phyloP scores from a whole-genome alignment of 176 grass and related monocot species.

The Bolboschoenus planiculmis region DNA sequence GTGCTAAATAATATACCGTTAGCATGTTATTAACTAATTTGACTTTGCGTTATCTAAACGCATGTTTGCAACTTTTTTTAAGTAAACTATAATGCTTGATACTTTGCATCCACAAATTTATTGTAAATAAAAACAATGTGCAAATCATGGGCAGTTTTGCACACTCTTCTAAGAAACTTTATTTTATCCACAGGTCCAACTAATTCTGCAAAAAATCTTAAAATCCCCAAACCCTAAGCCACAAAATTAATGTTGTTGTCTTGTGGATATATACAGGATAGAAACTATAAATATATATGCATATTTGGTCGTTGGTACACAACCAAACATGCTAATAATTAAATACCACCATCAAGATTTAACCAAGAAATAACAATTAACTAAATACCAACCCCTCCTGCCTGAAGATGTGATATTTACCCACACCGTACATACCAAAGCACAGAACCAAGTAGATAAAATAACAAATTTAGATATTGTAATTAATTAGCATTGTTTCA shows the following conservation, averaged over 20 bases:
- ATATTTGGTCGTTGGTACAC: too few relatives aligned
- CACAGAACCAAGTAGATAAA: background rate
- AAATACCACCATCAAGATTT: too few relatives aligned
- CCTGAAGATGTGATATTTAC: background rate
- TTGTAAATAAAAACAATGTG: background rate
- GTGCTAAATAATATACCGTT: too few relatives aligned
- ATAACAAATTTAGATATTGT: background rate
- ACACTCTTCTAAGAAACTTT: too few relatives aligned
- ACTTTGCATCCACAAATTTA: background rate
- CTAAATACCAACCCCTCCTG: background rate
- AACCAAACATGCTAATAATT: too few relatives aligned
- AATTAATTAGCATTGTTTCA: constrained; percentile 1
- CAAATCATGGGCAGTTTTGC: background rate
- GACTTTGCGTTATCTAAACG: background rate
- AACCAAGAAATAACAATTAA: too few relatives aligned
- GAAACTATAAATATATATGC: too few relatives aligned
- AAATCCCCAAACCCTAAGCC: too few relatives aligned
- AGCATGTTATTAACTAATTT: background rate
- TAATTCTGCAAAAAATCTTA: too few relatives aligned
- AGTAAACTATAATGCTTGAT: background rate
- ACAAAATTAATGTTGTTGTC: too few relatives aligned
- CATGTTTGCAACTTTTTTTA: background rate
- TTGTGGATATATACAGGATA: too few relatives aligned
- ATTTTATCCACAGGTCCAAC: too few relatives aligned
- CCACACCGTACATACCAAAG: background rate